Percentiles rank a stretch among this genome's conserved stretches.
Evolutionary conservation across 1,139 yeast species (phyloP).

Genomic region (Diutina pseudorugosa): DNA sequence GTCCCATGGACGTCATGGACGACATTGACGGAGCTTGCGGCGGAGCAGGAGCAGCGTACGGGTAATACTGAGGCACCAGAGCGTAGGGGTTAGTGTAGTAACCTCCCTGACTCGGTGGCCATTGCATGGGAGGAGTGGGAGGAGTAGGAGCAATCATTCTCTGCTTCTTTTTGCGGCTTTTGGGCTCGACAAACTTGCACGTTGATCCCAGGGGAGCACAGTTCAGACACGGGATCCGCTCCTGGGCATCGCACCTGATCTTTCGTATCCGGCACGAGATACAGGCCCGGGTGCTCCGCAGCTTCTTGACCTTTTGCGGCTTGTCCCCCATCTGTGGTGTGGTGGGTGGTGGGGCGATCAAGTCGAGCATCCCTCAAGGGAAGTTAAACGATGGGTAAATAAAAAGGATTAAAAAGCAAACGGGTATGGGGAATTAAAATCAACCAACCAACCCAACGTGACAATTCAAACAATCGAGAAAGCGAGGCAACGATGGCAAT

Average conservation of each 20-base stretch:
- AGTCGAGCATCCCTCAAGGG: constrained; percentile 1
- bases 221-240: constrained; percentile 2
- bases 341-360: constrained; percentile 1
- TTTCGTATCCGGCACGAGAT: constrained; percentile 4
- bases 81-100: constrained; percentile 1
- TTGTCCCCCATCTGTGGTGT: constrained; percentile 3
- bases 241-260: constrained; percentile 4
- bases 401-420: not conserved
- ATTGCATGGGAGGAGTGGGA: constrained; percentile 2
- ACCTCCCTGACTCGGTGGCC: not conserved
- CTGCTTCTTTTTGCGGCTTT: not conserved
- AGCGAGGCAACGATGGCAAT: no score
- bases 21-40: not conserved
- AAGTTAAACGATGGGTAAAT: not conserved
- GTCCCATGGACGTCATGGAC: not conserved
- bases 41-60: not conserved
- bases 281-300: constrained; percentile 4
- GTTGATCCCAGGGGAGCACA: constrained; percentile 3
- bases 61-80: not conserved
- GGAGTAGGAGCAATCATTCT: constrained; percentile 3
- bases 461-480: no score
- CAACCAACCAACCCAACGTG: no score
- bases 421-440: no score
- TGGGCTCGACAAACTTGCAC: constrained; percentile 3
- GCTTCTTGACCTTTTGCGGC: constrained; percentile 4